A percentile compares a stretch with the other conserved stretches of the same genome.
phyloP scores from a whole-genome alignment of 371 early-diverging fungal genomes.

The Mucor indicus region DNA sequence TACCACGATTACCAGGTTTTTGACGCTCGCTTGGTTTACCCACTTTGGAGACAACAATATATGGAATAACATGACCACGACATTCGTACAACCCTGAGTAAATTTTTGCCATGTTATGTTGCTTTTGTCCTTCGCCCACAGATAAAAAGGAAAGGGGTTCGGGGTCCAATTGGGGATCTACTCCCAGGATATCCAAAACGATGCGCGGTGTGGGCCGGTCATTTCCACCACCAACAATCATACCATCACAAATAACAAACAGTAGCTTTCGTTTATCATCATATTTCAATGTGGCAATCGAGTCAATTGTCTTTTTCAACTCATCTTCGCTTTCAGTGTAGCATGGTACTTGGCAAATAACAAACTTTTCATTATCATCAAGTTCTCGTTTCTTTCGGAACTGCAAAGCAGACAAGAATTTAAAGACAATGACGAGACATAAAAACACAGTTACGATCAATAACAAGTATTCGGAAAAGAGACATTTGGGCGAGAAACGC shows the following conservation, averaged over 20 bases:
- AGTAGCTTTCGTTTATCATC: conserved; percentile 72
- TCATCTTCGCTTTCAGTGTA: conserved; percentile 84
- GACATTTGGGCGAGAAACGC: conserved; percentile 72
- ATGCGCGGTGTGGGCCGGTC: conserved; percentile 89
- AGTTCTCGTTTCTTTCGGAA: conserved; percentile 64
- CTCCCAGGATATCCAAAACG: conserved; percentile 80
- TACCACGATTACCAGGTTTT: conserved; percentile 87
- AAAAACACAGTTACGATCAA: conserved; percentile 72
- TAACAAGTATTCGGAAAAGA: conserved; percentile 82
- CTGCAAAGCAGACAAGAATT: conserved; percentile 90
- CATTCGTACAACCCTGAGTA: conserved; percentile 86
- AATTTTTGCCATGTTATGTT: conserved; percentile 87
- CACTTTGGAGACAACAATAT: conserved; percentile 80
- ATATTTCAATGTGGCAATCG: conserved; percentile 64
- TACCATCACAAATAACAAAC: conserved; percentile 82
- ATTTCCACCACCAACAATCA: conserved; percentile 89
- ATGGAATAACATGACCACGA: conserved; percentile 80
- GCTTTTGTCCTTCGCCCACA: conserved; percentile 80
- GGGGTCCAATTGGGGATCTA: conserved; percentile 76
- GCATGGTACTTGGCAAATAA: conserved; percentile 85
- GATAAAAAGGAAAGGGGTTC: conserved; percentile 86
- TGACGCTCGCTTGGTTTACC: conserved; percentile 69
- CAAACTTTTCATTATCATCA: conserved; percentile 87
- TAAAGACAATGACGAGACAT: conserved; percentile 81
- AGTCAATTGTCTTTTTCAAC: conserved; percentile 67